phyloP scores from a whole-genome alignment of 2,329 filamentous ascomycete genomes.

The Aureobasidium namibiae region DNA sequence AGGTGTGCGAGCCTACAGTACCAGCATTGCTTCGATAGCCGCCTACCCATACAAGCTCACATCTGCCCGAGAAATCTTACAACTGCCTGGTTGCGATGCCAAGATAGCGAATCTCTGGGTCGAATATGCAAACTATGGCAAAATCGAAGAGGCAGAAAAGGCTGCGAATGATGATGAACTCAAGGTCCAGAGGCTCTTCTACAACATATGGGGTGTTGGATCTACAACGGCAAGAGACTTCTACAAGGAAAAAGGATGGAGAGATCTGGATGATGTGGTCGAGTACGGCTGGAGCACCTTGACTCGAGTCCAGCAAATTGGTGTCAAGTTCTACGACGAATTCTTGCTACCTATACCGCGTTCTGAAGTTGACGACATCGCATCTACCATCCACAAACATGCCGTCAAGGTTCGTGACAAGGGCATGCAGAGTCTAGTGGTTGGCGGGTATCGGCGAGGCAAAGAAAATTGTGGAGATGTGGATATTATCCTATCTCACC shows the following conservation, averaged over 20 bases:
- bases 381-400: slow-evolving; percentile 53
- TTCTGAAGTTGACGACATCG: slow-evolving; percentile 64
- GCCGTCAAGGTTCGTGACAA: slow-evolving; percentile 54
- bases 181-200: slow-evolving; percentile 60
- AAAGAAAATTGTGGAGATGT: slow-evolving; percentile 71
- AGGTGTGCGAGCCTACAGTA: slow-evolving; percentile 78
- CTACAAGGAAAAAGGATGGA: slow-evolving; percentile 67
- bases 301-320: slow-evolving; percentile 80
- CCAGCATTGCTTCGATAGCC: slow-evolving; percentile 71
- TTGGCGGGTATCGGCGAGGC: slow-evolving; percentile 75
- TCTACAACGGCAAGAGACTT: slow-evolving; percentile 74
- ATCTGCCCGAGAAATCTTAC: slow-evolving; percentile 33
- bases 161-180: slow-evolving; percentile 58
- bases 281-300: slow-evolving; percentile 71
- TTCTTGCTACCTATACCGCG: slow-evolving; percentile 65
- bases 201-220: slow-evolving; percentile 87
- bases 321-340: slow-evolving; percentile 88
- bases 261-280: slow-evolving; percentile 76
- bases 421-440: slow-evolving; percentile 54
- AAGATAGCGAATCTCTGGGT: slow-evolving; percentile 73
- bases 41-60: slow-evolving; percentile 63
- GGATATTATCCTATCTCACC: slow-evolving; percentile 77
- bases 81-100: slow-evolving; percentile 68
- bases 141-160: slow-evolving; percentile 55
- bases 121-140: slow-evolving; percentile 58